phyloP scores from a whole-genome alignment of 768 basidiomycete species.

The Tricholoma sp. region DNA sequence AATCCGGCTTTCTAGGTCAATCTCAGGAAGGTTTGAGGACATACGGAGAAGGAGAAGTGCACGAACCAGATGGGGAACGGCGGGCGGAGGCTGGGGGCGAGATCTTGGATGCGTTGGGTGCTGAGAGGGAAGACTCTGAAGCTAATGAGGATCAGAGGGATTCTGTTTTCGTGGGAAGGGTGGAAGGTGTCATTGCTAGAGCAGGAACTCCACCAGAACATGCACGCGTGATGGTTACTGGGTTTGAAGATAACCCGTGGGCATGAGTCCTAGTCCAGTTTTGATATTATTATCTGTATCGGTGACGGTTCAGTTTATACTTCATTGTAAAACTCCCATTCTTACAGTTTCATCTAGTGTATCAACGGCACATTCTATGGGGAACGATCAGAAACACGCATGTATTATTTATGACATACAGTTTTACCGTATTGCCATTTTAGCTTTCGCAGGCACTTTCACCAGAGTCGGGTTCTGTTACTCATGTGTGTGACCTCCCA shows the following conservation, averaged over 20 bases:
- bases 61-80: slow-evolving; percentile 20
- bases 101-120: slow-evolving; percentile 27
- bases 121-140: slow-evolving; percentile 26
- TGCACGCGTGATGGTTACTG: slow-evolving; percentile 27
- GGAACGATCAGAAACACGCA: neutral
- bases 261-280: slow-evolving; percentile 26
- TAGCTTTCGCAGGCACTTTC: slow-evolving; percentile 23
- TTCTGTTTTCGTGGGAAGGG: slow-evolving; percentile 15
- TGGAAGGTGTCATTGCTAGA: slow-evolving; percentile 25
- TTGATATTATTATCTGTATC: slow-evolving; percentile 9
- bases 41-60: slow-evolving; percentile 39
- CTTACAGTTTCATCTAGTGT: slow-evolving; percentile 1
- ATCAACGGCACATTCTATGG: neutral
- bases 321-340: neutral
- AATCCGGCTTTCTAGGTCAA: slow-evolving; percentile 40
- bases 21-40: slow-evolving; percentile 26
- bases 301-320: neutral
- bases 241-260: slow-evolving; percentile 55
- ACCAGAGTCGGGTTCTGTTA: slow-evolving; percentile 33
- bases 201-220: slow-evolving; percentile 42
- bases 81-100: slow-evolving; percentile 39
- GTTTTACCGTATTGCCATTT: neutral
- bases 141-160: slow-evolving; percentile 18
- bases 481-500: neutral
- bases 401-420: slow-evolving; percentile 4